Evolutionary conservation across 1,284 basidiomycete species (phyloP).

Genomic region (Cutaneotrichosporon spelunceum): DNA sequence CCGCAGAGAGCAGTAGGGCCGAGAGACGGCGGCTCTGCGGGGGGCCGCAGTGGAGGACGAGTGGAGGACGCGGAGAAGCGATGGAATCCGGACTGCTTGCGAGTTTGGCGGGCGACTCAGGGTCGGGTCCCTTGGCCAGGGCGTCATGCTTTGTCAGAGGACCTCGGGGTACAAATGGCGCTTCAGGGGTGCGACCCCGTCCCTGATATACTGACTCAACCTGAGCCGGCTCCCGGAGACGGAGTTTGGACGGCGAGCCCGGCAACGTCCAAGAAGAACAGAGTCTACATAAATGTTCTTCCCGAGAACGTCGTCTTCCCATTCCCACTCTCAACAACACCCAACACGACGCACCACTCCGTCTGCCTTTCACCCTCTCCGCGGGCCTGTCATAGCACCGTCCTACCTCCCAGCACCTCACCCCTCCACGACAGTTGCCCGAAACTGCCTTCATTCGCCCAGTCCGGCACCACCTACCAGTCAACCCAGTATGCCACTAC

Average conservation of each 20-base stretch:
- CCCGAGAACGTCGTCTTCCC: no score
- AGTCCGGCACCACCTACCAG: background rate
- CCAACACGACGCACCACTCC: background rate
- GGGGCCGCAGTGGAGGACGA: background rate
- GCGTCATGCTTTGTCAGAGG: conserved; percentile 8
- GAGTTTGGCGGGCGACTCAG: background rate
- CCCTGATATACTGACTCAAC: background rate
- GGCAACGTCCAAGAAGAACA: no score
- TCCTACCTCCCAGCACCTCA: background rate
- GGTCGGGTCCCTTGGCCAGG: background rate
- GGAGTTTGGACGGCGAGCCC: no score
- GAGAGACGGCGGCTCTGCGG: background rate
- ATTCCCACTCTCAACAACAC: no score
- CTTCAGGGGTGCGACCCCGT: no score
- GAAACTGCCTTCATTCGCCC: conserved; percentile 4
- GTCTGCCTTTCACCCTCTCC: background rate
- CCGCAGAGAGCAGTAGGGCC: background rate
- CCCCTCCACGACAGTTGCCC: background rate
- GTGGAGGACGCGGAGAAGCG: background rate
- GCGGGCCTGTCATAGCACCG: background rate
- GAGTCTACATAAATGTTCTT: no score
- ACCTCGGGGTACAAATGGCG: background rate
- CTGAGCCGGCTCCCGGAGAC: background rate
- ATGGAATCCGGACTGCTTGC: background rate
- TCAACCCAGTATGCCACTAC: conserved; percentile 1